Conservation (phyloP, 1,139 yeast genomes). For the Debaryomyces sp. region DNA sequence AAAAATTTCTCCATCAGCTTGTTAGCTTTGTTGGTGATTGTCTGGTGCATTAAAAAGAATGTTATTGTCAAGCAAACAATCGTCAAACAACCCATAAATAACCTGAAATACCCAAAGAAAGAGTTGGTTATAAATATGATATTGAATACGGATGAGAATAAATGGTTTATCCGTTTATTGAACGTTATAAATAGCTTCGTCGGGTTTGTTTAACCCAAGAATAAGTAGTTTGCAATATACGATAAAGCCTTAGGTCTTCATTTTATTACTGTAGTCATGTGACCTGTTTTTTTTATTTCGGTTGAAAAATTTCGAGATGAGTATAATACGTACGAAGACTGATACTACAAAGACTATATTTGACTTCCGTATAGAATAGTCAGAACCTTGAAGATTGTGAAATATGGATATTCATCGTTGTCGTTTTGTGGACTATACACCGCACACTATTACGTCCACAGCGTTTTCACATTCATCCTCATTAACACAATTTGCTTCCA, state of each 20-base stretch:
- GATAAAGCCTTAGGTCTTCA: neutral
- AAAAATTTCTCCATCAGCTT: constrained; percentile 43
- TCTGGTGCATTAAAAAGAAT: constrained; percentile 48
- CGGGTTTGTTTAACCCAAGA: constrained; percentile 39
- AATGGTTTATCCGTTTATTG: constrained; percentile 49
- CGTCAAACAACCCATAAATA: constrained; percentile 34
- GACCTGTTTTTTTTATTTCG: neutral
- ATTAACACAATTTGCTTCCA: constrained; percentile 51
- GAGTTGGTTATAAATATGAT: constrained; percentile 51
- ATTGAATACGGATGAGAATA: constrained; percentile 46
- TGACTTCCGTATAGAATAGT: neutral
- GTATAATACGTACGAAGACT: constrained; percentile 5
- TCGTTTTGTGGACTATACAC: constrained; percentile 86
- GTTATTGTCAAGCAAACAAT: constrained; percentile 44
- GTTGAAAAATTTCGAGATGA: constrained; percentile 21
- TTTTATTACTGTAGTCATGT: neutral
- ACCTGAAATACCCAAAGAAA: constrained; percentile 27
- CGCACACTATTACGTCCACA: constrained; percentile 81
- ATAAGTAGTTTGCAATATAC: neutral
- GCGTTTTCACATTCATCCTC: constrained; percentile 75
- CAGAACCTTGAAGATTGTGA: neutral
- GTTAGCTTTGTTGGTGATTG: constrained; percentile 41
- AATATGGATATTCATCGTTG: constrained; percentile 85
- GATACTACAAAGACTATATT: neutral
- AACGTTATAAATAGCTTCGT: constrained; percentile 44